Evolutionary conservation across 345 rosid species (phyloP), one percentile per base, ranked within the genome.

Genomic region (Arabidopsis arenosa): DNA sequence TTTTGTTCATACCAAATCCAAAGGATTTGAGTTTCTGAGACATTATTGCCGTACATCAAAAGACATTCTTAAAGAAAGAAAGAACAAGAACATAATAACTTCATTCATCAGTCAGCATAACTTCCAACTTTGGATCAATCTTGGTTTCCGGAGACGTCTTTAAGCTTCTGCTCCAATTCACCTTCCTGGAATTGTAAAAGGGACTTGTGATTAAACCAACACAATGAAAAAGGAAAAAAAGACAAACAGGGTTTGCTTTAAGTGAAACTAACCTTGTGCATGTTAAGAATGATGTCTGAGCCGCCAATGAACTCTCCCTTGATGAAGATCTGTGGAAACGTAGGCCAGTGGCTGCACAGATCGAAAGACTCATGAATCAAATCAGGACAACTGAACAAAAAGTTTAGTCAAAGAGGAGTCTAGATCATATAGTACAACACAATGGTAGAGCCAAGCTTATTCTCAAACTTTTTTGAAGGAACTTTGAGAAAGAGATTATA

Each of bases 281-380:
- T 80, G 65, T 80, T 88, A 71, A 95, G 85, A 68, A 92, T 83
- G 76, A 95, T 90, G 85, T 95, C 99, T 7, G 97, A 95, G 51
- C 99, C 98, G 40, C 99, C 99, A 58, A 90, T 73, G 65, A 95
- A 92, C 83, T 95, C 98, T 33, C 99, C 99, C 74, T 87, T 92
- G 36, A 95, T 86, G 79, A 95, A 92, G 73, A 95, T 82, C 79
- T 92, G 98, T 2, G 99, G 99, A 80, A 92, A 95, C 43, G 99
- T 95, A 5, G 99, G 98, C 98, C 99, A 95, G 58, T 81, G 75
- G 85, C 99, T 95, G 86, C 84, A 83, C 23, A 70, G 11, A 78
- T 55, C 51, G 52, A 41, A 41, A 65, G 7, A 47, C 30, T 23
- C 53, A 45, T 23, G 7, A n/a, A 47, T 37, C 66, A 54, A 26